phyloP scores from a whole-genome alignment of 2,329 filamentous ascomycete species.

The Fusarium torreyae region DNA sequence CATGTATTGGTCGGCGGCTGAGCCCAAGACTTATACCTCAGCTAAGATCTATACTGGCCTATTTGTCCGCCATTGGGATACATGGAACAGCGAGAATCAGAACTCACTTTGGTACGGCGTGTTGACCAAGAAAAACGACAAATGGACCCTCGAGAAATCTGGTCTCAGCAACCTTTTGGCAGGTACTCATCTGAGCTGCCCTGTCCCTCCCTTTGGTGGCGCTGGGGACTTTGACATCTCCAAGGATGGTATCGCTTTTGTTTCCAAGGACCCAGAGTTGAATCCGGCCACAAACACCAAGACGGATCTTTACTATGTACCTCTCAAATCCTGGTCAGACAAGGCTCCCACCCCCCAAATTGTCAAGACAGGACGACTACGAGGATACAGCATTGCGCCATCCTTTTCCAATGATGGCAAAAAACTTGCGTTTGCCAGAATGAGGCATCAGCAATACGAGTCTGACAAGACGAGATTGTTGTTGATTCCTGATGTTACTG shows the following conservation, averaged over 20 bases:
- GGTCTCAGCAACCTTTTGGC: slow-evolving; percentile 75
- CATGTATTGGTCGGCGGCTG: slow-evolving; percentile 76
- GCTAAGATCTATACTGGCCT: slow-evolving; percentile 81
- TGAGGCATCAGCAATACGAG: slow-evolving; percentile 84
- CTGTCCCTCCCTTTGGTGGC: slow-evolving; percentile 84
- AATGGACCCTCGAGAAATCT: slow-evolving; percentile 60
- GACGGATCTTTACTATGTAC: slow-evolving; percentile 83
- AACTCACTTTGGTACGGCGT: slow-evolving; percentile 82
- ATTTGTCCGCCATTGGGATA: slow-evolving; percentile 88
- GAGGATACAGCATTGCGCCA: slow-evolving; percentile 76
- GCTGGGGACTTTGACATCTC: slow-evolving; percentile 85
- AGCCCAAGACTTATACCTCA: slow-evolving; percentile 71
- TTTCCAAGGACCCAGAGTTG: slow-evolving; percentile 80
- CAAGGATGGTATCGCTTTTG: slow-evolving; percentile 76
- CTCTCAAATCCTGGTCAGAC: slow-evolving; percentile 73
- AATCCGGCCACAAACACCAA: slow-evolving; percentile 84
- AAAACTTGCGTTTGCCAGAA: slow-evolving; percentile 82
- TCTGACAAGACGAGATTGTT: slow-evolving; percentile 79
- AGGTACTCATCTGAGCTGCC: slow-evolving; percentile 73
- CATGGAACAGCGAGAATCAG: slow-evolving; percentile 78
- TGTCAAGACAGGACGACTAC: slow-evolving; percentile 68
- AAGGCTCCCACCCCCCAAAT: slow-evolving; percentile 66
- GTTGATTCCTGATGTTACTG: slow-evolving; percentile 72
- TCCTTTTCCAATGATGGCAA: slow-evolving; percentile 82
- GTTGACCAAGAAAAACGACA: slow-evolving; percentile 62